Evolutionary conservation across 2,329 filamentous ascomycete genomes (phyloP).

Genomic region (Exophiala oligosperma): DNA sequence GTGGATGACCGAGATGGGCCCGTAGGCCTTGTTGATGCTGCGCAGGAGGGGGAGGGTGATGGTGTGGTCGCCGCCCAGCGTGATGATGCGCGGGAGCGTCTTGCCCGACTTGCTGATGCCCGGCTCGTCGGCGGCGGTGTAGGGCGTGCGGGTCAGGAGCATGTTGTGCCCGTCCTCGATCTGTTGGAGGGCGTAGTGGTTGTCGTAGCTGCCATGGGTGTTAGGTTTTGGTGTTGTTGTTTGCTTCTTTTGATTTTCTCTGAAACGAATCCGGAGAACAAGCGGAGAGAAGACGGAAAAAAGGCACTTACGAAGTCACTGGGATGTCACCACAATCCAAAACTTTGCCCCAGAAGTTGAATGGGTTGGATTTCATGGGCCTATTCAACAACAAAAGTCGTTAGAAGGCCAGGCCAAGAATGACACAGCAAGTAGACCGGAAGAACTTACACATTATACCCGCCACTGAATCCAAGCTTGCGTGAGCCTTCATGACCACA

Average conservation of each 20-base stretch:
- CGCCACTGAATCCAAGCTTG: constrained; percentile 64
- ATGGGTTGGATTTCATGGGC: constrained; percentile 74
- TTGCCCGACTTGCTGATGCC: constrained; percentile 72
- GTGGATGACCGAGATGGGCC: constrained; percentile 64
- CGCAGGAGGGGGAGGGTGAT: constrained; percentile 53
- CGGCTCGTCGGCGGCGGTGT: constrained; percentile 64
- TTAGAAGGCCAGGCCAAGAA: not conserved
- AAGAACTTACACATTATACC: constrained; percentile 67
- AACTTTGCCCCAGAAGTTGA: constrained; percentile 77
- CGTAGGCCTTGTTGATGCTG: constrained; percentile 65
- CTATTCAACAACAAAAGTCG: constrained; percentile 4
- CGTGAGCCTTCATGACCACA: constrained; percentile 40
- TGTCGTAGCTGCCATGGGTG: constrained; percentile 65
- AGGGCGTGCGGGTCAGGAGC: constrained; percentile 69
- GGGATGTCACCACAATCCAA: constrained; percentile 83
- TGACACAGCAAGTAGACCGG: not conserved
- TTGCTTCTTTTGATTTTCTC: no score
- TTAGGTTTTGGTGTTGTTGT: no score
- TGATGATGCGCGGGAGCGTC: constrained; percentile 79
- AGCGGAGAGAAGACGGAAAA: no score
- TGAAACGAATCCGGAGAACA: no score
- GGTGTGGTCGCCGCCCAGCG: constrained; percentile 55
- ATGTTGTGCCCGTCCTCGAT: constrained; percentile 83
- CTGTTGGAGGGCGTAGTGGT: constrained; percentile 75
- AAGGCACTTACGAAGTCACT: constrained; percentile 68